Evolutionary conservation across 768 basidiomycete genomes (phyloP).

Genomic region (Gautieria morchelliformis): DNA sequence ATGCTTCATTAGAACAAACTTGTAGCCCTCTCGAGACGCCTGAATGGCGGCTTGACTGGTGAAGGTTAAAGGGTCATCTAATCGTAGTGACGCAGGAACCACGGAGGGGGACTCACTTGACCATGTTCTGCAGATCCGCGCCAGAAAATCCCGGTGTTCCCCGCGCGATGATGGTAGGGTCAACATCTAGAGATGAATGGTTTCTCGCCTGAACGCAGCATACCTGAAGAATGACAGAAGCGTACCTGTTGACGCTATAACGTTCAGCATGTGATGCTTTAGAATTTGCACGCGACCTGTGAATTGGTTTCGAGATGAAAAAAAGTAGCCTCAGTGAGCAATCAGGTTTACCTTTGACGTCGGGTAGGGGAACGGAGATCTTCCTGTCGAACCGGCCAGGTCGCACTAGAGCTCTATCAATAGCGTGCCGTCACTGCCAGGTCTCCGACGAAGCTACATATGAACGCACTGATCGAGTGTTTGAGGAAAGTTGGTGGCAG

Average conservation of each 20-base stretch:
- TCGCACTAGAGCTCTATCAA: slow-evolving; percentile 74
- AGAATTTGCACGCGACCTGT: slow-evolving; percentile 75
- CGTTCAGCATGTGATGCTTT: slow-evolving; percentile 80
- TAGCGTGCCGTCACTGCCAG: slow-evolving; percentile 6
- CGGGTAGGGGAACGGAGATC: slow-evolving; percentile 89
- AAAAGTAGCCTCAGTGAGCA: not conserved
- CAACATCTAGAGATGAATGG: slow-evolving; percentile 45
- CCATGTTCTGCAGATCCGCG: slow-evolving; percentile 93
- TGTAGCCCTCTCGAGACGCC: slow-evolving; percentile 76
- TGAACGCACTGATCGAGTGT: slow-evolving; percentile 73
- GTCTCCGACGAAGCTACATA: slow-evolving; percentile 3
- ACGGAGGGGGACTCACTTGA: slow-evolving; percentile 58
- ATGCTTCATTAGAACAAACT: slow-evolving; percentile 64
- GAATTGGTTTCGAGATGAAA: not conserved
- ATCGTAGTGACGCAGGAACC: not conserved
- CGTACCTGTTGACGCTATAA: slow-evolving; percentile 51
- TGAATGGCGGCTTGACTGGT: slow-evolving; percentile 84
- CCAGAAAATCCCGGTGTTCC: slow-evolving; percentile 96
- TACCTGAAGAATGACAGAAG: slow-evolving; percentile 1
- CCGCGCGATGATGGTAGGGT: slow-evolving; percentile 80
- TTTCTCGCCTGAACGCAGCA: not conserved
- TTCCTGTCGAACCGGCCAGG: slow-evolving; percentile 95
- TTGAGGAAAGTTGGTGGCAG: slow-evolving; percentile 96
- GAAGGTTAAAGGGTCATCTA: not conserved
- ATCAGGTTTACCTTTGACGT: slow-evolving; percentile 54